Conservation (phyloP, 305 asterid species). For the Fraxinus platypoda region DNA sequence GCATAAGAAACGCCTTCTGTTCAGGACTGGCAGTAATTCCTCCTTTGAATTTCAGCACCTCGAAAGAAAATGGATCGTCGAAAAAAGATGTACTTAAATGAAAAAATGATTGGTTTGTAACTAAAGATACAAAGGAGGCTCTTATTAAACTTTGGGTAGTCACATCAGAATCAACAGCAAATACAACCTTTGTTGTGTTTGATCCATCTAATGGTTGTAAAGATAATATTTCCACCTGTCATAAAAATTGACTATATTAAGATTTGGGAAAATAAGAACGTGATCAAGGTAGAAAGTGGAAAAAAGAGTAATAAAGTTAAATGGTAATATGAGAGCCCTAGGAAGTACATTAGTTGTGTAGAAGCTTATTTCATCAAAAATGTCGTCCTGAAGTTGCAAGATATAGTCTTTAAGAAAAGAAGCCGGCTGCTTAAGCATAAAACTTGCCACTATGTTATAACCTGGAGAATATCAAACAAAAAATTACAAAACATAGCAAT, state of each 20-base stretch:
- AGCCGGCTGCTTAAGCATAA: slow-evolving; percentile 60
- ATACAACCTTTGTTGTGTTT: slow-evolving; percentile 65
- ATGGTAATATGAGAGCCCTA: slow-evolving; percentile 7
- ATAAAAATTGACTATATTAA: slow-evolving; percentile 16
- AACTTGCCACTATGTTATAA: slow-evolving; percentile 84
- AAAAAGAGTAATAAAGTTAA: slow-evolving; percentile 1
- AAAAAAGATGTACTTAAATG: slow-evolving; percentile 64
- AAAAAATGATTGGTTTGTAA: slow-evolving; percentile 41
- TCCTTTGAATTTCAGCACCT: slow-evolving; percentile 77
- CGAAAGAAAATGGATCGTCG: slow-evolving; percentile 72
- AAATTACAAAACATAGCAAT: background rate
- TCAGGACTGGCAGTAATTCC: slow-evolving; percentile 83
- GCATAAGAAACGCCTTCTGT: slow-evolving; percentile 80
- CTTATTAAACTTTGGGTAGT: slow-evolving; percentile 59
- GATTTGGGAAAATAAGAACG: background rate
- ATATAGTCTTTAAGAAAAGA: slow-evolving; percentile 59
- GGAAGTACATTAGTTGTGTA: slow-evolving; percentile 64
- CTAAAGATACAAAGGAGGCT: slow-evolving; percentile 37
- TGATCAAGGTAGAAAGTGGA: background rate
- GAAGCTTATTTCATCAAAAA: slow-evolving; percentile 80
- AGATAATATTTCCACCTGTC: slow-evolving; percentile 60
- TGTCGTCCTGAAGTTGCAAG: slow-evolving; percentile 58
- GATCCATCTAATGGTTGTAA: slow-evolving; percentile 43
- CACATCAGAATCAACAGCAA: slow-evolving; percentile 58
- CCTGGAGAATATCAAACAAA: slow-evolving; percentile 48